Evolutionary conservation across 306 rosid species (phyloP).

Genomic region (Gillenia trifoliata): DNA sequence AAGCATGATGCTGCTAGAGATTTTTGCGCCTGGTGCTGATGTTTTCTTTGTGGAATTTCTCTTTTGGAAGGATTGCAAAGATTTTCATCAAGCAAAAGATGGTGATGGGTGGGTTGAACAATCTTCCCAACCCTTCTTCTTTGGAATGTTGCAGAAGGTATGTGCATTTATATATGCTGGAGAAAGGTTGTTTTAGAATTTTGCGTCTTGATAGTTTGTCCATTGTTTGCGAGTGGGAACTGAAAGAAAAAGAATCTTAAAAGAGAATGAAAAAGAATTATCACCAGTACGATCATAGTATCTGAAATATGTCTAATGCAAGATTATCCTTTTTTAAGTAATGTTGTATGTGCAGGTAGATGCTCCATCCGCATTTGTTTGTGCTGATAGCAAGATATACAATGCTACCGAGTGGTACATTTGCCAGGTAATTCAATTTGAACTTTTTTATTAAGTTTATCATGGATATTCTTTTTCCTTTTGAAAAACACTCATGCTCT

Average conservation of each 20-base stretch:
- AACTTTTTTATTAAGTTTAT: neutral
- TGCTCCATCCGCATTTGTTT: slow-evolving; percentile 69
- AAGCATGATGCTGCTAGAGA: slow-evolving; percentile 3
- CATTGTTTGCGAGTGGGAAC: neutral
- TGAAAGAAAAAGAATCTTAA: neutral
- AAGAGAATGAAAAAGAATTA: neutral
- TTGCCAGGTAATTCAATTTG: slow-evolving; percentile 70
- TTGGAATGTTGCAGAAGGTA: slow-evolving; percentile 96
- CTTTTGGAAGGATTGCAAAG: slow-evolving; percentile 79
- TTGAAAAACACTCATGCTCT: neutral
- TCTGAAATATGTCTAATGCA: neutral
- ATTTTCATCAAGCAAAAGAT: slow-evolving; percentile 94
- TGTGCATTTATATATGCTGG: slow-evolving; percentile 6
- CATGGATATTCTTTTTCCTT: neutral
- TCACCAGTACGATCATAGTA: neutral
- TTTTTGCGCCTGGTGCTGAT: slow-evolving; percentile 12
- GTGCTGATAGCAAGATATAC: slow-evolving; percentile 88
- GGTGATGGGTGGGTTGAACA: slow-evolving; percentile 99
- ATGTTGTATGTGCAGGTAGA: slow-evolving; percentile 54
- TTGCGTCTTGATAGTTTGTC: neutral
- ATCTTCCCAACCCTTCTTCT: slow-evolving; percentile 81
- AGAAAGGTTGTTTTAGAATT: neutral
- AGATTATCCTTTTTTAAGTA: slow-evolving; percentile 13
- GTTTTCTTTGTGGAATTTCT: slow-evolving; percentile 24
- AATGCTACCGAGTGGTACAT: slow-evolving; percentile 95